These are phyloP conservation scores for Aspergillus quadrilineatus DNA, from an alignment of 2,329 filamentous ascomycete species.

Conservation along the genomic window DNA sequence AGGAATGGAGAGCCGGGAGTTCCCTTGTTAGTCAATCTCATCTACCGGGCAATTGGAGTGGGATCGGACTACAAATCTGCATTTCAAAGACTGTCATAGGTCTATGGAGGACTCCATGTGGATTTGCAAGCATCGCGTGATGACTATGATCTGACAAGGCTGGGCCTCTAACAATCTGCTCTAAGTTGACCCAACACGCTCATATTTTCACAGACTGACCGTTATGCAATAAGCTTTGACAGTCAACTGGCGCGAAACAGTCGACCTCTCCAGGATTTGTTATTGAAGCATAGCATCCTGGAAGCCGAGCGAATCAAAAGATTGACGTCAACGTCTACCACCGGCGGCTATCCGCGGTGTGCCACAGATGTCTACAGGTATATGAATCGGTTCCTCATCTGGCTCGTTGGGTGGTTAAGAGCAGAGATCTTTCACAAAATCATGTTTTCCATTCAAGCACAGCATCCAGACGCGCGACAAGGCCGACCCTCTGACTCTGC, in stretches of 20 bases:
- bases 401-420: background rate
- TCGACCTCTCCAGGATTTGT: background rate
- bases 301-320: background rate
- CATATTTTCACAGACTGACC: background rate
- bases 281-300: background rate
- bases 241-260: background rate
- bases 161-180: conserved; percentile 1
- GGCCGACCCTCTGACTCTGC: background rate
- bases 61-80: background rate
- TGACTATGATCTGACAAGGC: background rate
- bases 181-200: background rate
- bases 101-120: background rate
- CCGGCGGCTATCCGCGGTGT: conserved; percentile 3
- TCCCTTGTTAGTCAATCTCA: background rate
- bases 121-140: background rate
- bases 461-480: background rate
- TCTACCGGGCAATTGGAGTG: background rate
- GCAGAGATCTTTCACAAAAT: conserved; percentile 1
- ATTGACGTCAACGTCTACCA: conserved; percentile 5
- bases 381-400: background rate
- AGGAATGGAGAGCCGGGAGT: conserved; percentile 14
- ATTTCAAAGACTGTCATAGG: background rate
- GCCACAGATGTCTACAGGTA: conserved; percentile 4
- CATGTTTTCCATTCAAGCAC: conserved; percentile 11
- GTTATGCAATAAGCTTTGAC: background rate